A percentile compares a stretch with the other conserved stretches of the same genome.
These are phyloP conservation scores for Schwanniomyces etchellsii DNA, from an alignment of 1,139 yeast species.

Conservation along the genomic window DNA sequence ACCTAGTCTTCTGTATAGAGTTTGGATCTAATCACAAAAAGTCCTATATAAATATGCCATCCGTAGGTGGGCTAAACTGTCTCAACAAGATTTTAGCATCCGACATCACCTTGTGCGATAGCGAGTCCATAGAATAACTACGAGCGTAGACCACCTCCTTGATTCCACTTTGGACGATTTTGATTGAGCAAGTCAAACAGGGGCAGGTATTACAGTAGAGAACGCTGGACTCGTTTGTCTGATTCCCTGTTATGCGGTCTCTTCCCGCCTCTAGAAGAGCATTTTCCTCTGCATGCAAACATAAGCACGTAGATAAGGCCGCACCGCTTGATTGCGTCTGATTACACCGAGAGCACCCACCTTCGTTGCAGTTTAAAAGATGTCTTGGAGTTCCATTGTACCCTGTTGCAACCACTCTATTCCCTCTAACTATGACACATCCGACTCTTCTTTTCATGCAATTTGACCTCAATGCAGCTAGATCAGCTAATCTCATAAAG, in stretches of 20 bases:
- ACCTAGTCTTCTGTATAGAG: slow-evolving; percentile 23
- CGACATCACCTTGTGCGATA: slow-evolving; percentile 62
- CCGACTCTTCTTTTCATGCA: slow-evolving; percentile 98
- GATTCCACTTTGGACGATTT: slow-evolving; percentile 90
- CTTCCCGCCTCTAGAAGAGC: slow-evolving; percentile 93
- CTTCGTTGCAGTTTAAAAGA: slow-evolving; percentile 82
- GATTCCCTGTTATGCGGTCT: slow-evolving; percentile 53
- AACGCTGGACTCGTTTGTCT: slow-evolving; percentile 38
- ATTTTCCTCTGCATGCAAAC: slow-evolving; percentile 96
- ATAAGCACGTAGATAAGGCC: slow-evolving; percentile 71
- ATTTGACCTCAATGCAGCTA: slow-evolving; percentile 88
- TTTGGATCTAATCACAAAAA: slow-evolving; percentile 1
- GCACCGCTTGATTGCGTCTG: slow-evolving; percentile 59
- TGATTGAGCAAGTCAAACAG: slow-evolving; percentile 90
- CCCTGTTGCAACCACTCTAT: slow-evolving; percentile 89
- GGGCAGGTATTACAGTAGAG: slow-evolving; percentile 97
- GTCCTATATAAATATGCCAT: slow-evolving; percentile 33
- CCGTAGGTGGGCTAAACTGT: slow-evolving; percentile 64
- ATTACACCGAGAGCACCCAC: slow-evolving; percentile 90
- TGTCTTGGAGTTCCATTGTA: slow-evolving; percentile 97
- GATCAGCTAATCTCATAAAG: slow-evolving; percentile 86
- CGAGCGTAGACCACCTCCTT: slow-evolving; percentile 91
- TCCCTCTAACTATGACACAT: slow-evolving; percentile 84
- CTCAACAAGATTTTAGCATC: slow-evolving; percentile 72
- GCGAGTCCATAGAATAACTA: slow-evolving; percentile 84